Conservation (phyloP, 1,284 basidiomycete genomes). For the Hortiboletus rubellus region DNA sequence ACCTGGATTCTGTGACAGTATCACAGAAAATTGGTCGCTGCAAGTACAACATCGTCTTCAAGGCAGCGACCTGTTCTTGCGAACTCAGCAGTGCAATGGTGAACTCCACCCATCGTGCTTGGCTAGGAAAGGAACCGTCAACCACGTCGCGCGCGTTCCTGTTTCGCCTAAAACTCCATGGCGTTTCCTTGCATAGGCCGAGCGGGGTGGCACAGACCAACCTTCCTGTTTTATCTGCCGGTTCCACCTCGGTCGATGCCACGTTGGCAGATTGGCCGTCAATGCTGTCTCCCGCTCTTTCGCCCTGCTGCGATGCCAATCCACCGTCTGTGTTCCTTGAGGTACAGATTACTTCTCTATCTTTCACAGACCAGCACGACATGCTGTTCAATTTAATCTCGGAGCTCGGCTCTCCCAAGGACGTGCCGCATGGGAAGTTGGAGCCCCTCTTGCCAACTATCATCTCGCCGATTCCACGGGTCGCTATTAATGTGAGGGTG, state of each 20-base stretch:
- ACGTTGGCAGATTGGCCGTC: constrained; percentile 62
- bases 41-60: constrained; percentile 45
- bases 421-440: constrained; percentile 14
- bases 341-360: constrained; percentile 46
- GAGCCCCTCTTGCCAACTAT: constrained; percentile 32
- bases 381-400: constrained; percentile 42
- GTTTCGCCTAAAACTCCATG: constrained; percentile 43
- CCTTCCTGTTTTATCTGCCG: constrained; percentile 48
- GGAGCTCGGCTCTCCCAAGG: constrained; percentile 25
- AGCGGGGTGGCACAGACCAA: constrained; percentile 11
- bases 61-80: constrained; percentile 39
- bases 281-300: constrained; percentile 37
- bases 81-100: constrained; percentile 49
- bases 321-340: constrained; percentile 55
- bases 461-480: constrained; percentile 50
- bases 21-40: constrained; percentile 34
- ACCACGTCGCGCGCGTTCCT: constrained; percentile 45
- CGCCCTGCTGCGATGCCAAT: constrained; percentile 56
- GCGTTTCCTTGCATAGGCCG: constrained; percentile 35
- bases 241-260: constrained; percentile 42
- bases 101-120: constrained; percentile 49
- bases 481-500: constrained; percentile 48
- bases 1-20: constrained; percentile 27
- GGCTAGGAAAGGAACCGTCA: constrained; percentile 50
- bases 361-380: constrained; percentile 54